A percentile compares a stretch with the other conserved stretches of the same genome.
Conservation (phyloP, 495 filamentous ascomycete species). For the Astrothelium macrocarpum region DNA sequence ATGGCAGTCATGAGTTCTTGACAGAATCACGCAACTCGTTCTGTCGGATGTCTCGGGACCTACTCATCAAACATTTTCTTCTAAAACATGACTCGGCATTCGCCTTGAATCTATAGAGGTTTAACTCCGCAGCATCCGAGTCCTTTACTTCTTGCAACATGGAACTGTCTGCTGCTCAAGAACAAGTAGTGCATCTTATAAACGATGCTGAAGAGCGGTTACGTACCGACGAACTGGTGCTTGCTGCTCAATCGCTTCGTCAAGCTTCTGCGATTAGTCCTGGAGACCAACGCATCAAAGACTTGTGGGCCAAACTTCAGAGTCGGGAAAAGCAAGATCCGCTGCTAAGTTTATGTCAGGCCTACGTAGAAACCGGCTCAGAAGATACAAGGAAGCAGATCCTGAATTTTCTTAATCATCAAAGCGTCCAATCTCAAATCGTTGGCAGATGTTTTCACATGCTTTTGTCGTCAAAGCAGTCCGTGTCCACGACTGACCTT, state of each 20-base stretch:
- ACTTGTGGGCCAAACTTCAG: neutral
- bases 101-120: neutral
- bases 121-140: neutral
- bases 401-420: neutral
- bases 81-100: neutral
- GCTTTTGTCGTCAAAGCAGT: neutral
- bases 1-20: neutral
- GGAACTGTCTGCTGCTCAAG: neutral
- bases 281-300: neutral
- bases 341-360: neutral
- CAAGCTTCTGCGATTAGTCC: neutral
- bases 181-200: neutral
- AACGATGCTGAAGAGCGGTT: neutral
- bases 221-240: neutral
- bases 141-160: neutral
- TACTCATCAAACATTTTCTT: neutral
- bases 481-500: conserved; percentile 28
- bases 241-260: neutral
- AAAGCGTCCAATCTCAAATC: conserved; percentile 1
- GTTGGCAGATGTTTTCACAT: neutral
- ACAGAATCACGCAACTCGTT: neutral
- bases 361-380: neutral
- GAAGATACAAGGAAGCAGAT: neutral
- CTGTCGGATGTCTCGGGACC: neutral
- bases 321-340: neutral